Conservation (phyloP, 257 asterid species). For the Datura wrightii region DNA sequence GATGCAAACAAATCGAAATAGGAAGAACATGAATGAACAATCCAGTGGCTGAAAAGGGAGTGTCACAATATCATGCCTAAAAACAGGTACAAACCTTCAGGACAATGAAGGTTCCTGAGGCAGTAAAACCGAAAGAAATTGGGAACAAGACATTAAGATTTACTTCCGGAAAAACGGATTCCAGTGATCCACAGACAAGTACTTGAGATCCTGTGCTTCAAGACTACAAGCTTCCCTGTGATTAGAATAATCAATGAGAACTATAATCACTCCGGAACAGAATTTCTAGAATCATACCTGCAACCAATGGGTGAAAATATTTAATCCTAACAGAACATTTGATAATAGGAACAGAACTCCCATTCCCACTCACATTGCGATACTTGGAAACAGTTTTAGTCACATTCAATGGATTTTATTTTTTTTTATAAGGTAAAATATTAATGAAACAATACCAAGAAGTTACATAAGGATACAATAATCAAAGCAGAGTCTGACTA, state of each 20-base stretch:
- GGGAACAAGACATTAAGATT: constrained; percentile 80
- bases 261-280: constrained; percentile 76
- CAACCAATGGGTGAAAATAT: constrained; percentile 25
- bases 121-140: constrained; percentile 68
- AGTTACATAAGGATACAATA: no score
- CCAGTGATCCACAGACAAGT: constrained; percentile 74
- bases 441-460: no score
- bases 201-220: neutral
- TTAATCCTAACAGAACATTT: neutral
- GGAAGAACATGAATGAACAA: neutral
- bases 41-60: neutral
- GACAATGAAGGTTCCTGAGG: constrained; percentile 72
- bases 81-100: constrained; percentile 60
- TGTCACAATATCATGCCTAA: neutral
- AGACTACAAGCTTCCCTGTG: neutral
- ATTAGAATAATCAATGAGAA: constrained; percentile 72
- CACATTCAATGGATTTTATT: neutral
- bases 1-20: neutral
- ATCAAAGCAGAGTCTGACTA: no score
- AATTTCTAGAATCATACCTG: constrained; percentile 81
- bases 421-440: no score
- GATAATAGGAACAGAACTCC: neutral
- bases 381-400: neutral
- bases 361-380: neutral
- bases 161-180: constrained; percentile 58